Base-by-base conservation (phyloP, 331 rosid genomes). In the Acacia concinna region DNA sequence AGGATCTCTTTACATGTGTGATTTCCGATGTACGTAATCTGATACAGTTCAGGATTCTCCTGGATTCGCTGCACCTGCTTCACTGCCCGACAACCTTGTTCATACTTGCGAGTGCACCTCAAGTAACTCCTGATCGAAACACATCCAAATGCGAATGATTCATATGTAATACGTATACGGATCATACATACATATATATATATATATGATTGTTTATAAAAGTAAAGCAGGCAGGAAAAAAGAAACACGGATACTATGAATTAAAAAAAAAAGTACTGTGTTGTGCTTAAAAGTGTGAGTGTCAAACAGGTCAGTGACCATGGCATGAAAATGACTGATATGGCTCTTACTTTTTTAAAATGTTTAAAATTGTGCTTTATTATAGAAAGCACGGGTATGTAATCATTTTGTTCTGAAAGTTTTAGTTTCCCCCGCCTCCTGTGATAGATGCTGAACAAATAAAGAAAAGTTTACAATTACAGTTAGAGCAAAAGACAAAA, bases 21-120 rank as follows among this genome's bases (percentile, higher is more conserved):
- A 6, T 59, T 52, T 1, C 94, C 97, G 4, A 91, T 94, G 84
- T 92, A 94, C 1, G 91, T 94, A 6, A 57, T 89, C 4, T 76
- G 87, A 71, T 72, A 94, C 80, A 17, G 28, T 30, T 73, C 75
- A 1, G 97, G 92, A 54, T 72, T 84, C 44, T 81, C 90, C 68
- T 87, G 74, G 40, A 72, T 56, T 65, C 74, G 81, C 69, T 92
- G 97, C 54, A 94, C 97, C 49, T 91, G 97, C 66, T 87, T 92
- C 40, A 74, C 81, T 44, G 97, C 97, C 25, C 9, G 52, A 80
- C 97, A 94, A 30, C 90, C 85, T 85, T 91, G 87, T 0, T 91
- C 98, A 59, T 43, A 38, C 81, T 92, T 94, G 64, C 91, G 71
- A 0, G 88, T 91, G 85, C 97, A 92, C 18, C 97, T 81, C 78